Evolutionary conservation across 2,329 filamentous ascomycete species (phyloP).

Genomic region (Tricladium varicosporioides): DNA sequence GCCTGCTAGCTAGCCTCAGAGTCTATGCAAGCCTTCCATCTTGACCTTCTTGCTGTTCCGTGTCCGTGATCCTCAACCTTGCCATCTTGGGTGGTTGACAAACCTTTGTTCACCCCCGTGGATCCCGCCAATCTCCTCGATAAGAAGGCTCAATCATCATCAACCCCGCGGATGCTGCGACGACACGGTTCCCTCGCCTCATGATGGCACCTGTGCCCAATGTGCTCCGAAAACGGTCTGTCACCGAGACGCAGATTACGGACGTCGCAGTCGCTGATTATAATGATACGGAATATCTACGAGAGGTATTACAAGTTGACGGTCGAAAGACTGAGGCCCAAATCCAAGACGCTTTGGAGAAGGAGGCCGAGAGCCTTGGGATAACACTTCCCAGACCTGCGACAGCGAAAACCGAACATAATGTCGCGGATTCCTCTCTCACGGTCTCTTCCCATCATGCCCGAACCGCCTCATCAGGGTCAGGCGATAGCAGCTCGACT

Average conservation of each 20-base stretch:
- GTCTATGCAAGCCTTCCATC: too few relatives aligned
- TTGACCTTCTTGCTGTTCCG: too few relatives aligned
- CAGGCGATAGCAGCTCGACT: constrained; percentile 28
- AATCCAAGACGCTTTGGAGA: constrained; percentile 25
- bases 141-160: too few relatives aligned
- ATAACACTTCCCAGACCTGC: constrained; percentile 26
- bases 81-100: too few relatives aligned
- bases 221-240: constrained; percentile 19
- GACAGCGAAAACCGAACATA: constrained; percentile 12
- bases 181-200: constrained; percentile 7
- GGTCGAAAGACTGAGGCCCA: constrained; percentile 25
- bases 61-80: too few relatives aligned
- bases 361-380: constrained; percentile 29
- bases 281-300: constrained; percentile 28
- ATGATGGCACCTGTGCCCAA: constrained; percentile 20
- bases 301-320: constrained; percentile 31
- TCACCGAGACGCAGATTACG: constrained; percentile 21
- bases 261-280: constrained; percentile 20
- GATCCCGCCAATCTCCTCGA: too few relatives aligned
- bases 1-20: too few relatives aligned
- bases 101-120: too few relatives aligned
- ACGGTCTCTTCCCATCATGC: constrained; percentile 24
- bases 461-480: constrained; percentile 28
- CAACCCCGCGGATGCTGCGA: not conserved
- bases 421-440: constrained; percentile 22